Evolutionary conservation across 176 grass and related monocot genomes (phyloP), one percentile per base, ranked within the genome.

Genomic region (Cymbopogon citratus): DNA sequence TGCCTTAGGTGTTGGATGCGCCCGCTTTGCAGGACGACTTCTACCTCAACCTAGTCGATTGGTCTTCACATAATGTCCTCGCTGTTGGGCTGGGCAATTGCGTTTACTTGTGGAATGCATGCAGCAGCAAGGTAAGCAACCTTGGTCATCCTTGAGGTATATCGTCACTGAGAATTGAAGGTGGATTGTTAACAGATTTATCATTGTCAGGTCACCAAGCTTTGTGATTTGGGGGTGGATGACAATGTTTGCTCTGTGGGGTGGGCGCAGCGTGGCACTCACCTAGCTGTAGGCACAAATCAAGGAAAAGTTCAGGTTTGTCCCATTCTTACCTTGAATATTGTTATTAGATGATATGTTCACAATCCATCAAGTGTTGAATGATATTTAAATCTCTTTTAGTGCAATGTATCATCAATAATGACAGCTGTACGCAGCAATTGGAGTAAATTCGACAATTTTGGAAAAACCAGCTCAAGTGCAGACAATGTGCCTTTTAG

Each of bases 11-110:
- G 72, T 66, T 99, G 21, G 97, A 99, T 84, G 97, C 97, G 3
- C 97, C 97, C 5, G 97, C 97, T 29, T 87, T 99, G 77, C 97
- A 96, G 84, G 97, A 99, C 23, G 97, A 99, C 83, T 99, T 99
- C 91, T 99, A 99, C 85, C 83, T 96, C 18, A 99, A 99, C 75
- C 97, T 99, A 14, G 93, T 99, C 12, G 97, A 99, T 85, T 99
- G 93, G 93, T 99, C 97, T 0, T 95, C 97, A n/a, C 91, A 99
- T 16, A 99, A 99, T 81, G 83, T 96, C 25, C 85, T 99, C 12
- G 89, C 97, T 3, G 97, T 99, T 44, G 93, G 93, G 76, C 76
- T 99, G 83, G 97, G 97, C 44, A 96, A 92, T 85, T 96, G 89
- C 45, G 93, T 99, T 26, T 99, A 99, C 71, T 66, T 96, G 38